Evolutionary conservation across 2,329 filamentous ascomycete genomes (phyloP), one percentile per base, ranked within the genome.

Genomic region (Fusarium sp.): DNA sequence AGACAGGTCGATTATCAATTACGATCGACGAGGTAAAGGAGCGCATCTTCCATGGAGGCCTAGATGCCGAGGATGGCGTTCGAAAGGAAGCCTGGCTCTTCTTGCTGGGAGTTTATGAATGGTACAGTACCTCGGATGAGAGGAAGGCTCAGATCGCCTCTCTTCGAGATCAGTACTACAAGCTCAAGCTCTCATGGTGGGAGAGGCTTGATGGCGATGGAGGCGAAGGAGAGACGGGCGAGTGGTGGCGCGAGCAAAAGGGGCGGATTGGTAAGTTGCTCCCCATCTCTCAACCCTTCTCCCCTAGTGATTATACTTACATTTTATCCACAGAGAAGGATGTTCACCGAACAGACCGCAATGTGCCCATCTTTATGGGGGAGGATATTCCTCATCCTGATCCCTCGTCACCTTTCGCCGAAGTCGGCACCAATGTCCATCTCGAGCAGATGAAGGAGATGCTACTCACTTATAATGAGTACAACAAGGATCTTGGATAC

Each of bases 401-500:
- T 79, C 97, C 97, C 0, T 94, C 96, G 71, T 98, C 96, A 0
- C 96, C 97, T 0, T 99, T 98, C 82, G 94, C 96, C 14, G 94
- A 95, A 52, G 90, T 92, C 5, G 97, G 97, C 72, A 99, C 97
- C 56, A 99, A 99, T 79, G 95, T 98, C 7, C 97, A 99, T 83
- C 89, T 99, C 73, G 97, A 99, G 84, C 97, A 99, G 85, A 94
- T 99, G 91, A 99, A 99, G 85, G 97, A 99, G 82, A 97, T 99
- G 94, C 92, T 99, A 1, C 88, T 99, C 20, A 98, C 97, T 0
- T 99, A 99, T 83, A 98, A 99, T 81, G 97, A 99, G 84, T 97
- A 97, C 84, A 99, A 99, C 85, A 94, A 92, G 68, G 94, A 97
- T 68, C 89, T 99, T 4, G 97, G 97, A 58, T 99, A 99, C 80